Base-by-base conservation (phyloP, 1,284 basidiomycete genomes). In the Tetrapyrgos nigripes region DNA sequence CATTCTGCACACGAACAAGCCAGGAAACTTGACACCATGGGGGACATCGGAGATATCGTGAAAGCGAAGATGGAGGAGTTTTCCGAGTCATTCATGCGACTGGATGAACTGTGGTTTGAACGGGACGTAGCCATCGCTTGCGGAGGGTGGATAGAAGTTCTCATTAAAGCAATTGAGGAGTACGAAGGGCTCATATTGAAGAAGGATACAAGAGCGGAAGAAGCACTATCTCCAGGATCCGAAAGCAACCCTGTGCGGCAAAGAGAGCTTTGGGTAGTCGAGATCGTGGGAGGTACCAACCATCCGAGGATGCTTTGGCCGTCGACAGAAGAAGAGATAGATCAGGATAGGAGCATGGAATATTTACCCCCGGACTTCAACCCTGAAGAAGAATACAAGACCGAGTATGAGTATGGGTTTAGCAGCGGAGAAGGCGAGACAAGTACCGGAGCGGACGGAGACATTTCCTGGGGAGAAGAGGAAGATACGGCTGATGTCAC, bases 81-180 rank as follows among this genome's bases (percentile, higher is more conserved):
- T 68, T 68, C 81, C 11, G 78, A 86, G 57, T 71, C 71, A 1
- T 78, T 80, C 59, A 75, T 91, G 61, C 68, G 79, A 2, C 63
- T 89, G 4, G 82, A 85, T 53, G 88, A 93, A 63, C 70, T 94
- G 21, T 94, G 92, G 92, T 88, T 83, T 45, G 80, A 86, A 57
- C 73, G 76, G 4, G 79, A 84, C 4, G 73, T 94, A 40, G 74
- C 83, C 0, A 64, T 75, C 8, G 68, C 81, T n/a, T 93, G 92
- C 63, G 89, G 85, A 17, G 92, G 93, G 1, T 87, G 84, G 76
- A 76, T 90, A 9, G 87, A 89, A 57, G 63, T 83, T 35, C 70
- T 92, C 52, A 69, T 86, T 3, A 71, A 76, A 33, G 81, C 81
- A 0, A 74, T 85, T 2, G 82, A 84, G 53, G 70, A 73, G 37